Conservation (phyloP, 1,284 basidiomycete species). For the Cutaneotrichosporon cutaneum region DNA sequence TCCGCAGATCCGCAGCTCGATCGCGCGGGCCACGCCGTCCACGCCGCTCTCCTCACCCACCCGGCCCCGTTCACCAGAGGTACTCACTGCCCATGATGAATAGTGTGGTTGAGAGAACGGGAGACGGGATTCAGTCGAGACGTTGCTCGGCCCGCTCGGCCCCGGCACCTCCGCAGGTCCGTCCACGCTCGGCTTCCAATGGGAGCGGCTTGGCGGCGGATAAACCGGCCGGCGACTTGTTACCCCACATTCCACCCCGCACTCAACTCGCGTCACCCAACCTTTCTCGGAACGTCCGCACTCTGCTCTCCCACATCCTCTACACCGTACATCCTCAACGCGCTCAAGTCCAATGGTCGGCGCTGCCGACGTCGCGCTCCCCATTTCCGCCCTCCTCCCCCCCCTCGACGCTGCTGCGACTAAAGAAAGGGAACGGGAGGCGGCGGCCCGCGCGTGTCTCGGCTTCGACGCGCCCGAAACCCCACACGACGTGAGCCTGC, state of each 20-base stretch:
- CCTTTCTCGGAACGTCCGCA: background rate
- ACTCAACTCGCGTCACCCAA: too few relatives aligned
- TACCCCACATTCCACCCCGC: background rate
- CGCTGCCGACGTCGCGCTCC: slow-evolving; percentile 12
- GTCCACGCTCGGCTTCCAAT: background rate
- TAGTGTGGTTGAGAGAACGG: background rate
- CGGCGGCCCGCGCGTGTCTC: background rate
- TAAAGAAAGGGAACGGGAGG: background rate
- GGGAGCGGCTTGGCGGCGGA: background rate
- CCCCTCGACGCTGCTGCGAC: slow-evolving; percentile 7
- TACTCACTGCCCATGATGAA: slow-evolving; percentile 27
- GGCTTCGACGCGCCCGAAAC: background rate
- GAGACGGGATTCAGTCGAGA: background rate
- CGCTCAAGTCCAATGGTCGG: background rate
- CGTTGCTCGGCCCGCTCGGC: background rate
- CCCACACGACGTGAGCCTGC: background rate
- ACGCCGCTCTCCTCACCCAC: too few relatives aligned
- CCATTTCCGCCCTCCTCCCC: slow-evolving; percentile 30
- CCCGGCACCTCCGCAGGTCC: background rate
- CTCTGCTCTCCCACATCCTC: background rate
- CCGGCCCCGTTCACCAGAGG: too few relatives aligned
- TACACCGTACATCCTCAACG: too few relatives aligned
- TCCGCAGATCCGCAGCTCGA: too few relatives aligned
- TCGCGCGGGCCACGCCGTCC: too few relatives aligned
- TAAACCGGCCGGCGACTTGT: background rate